phyloP scores from a whole-genome alignment of 1,284 basidiomycete genomes.

The Trichosporon sp. region DNA sequence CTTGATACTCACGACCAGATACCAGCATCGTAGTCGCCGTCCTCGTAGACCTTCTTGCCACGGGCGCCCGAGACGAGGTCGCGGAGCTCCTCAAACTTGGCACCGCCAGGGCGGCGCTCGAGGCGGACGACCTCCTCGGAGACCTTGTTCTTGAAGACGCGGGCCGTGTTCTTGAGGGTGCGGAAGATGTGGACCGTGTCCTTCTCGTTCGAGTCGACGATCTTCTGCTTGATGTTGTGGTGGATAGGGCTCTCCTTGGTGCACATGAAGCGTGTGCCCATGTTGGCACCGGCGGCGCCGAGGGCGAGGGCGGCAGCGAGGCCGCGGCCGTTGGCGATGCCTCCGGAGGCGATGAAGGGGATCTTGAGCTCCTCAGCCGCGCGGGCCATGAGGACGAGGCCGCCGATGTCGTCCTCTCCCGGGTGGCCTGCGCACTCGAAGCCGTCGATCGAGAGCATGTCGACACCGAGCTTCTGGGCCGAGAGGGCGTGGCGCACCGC shows the following conservation, averaged over 20 bases:
- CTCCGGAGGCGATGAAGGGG: conserved; percentile 86
- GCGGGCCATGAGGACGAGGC: conserved; percentile 81
- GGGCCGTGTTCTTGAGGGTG: conserved; percentile 74
- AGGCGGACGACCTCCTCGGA: conserved; percentile 67
- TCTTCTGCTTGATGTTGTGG: conserved; percentile 82
- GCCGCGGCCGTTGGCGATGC: conserved; percentile 73
- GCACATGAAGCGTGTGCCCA: conserved; percentile 54
- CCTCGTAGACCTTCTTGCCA: conserved; percentile 67
- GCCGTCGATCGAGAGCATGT: conserved; percentile 80
- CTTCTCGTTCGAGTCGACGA: conserved; percentile 72
- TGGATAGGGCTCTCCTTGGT: conserved; percentile 67
- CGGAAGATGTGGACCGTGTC: conserved; percentile 85
- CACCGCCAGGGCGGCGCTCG: conserved; percentile 72
- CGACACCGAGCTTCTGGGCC: conserved; percentile 70
- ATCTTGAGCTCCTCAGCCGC: conserved; percentile 77
- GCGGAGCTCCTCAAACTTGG: conserved; percentile 78
- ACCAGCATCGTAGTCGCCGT: conserved; percentile 77
- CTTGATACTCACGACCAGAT: conserved; percentile 59
- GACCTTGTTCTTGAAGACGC: conserved; percentile 64
- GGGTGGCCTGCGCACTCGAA: conserved; percentile 93
- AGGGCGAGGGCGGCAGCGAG: conserved; percentile 74
- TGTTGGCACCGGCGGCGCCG: conserved; percentile 80
- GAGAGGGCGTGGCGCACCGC: conserved; percentile 78
- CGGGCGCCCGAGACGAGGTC: conserved; percentile 76
- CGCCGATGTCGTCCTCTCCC: conserved; percentile 90